Conservation (phyloP, 83 land plant genomes). For the Diphasiastrum complanatum region DNA sequence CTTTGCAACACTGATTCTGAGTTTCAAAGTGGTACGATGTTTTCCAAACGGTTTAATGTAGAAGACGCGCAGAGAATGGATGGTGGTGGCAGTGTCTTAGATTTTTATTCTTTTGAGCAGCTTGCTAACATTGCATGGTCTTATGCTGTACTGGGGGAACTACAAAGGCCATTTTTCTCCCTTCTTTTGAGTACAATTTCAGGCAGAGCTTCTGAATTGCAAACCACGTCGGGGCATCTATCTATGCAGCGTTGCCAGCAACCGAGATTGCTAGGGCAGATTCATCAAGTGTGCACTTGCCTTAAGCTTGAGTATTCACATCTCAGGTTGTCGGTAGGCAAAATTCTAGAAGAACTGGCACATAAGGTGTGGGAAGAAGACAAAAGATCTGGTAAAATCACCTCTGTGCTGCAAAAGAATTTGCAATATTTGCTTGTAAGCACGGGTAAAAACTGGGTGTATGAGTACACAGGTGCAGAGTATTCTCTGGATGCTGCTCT, state of each 20-base stretch:
- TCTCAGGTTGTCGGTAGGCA: constrained; percentile 38
- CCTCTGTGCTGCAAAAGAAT: constrained; percentile 86
- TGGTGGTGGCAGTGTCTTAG: constrained; percentile 4
- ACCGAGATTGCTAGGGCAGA: too few species aligned
- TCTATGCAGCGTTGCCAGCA: too few species aligned
- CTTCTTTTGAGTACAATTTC: constrained; percentile 50
- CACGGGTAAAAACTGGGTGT: constrained; percentile 71
- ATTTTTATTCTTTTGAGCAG: constrained; percentile 34
- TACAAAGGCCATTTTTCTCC: constrained; percentile 54
- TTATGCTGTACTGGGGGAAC: constrained; percentile 68
- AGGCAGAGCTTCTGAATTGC: constrained; percentile 28
- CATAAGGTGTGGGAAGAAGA: constrained; percentile 63
- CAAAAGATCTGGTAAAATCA: constrained; percentile 47
- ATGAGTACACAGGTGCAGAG: constrained; percentile 61
- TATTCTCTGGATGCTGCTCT: constrained; percentile 81
- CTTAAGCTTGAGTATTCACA: constrained; percentile 60
- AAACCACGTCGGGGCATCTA: constrained; percentile 18
- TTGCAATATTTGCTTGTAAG: constrained; percentile 70
- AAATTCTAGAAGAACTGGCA: constrained; percentile 47
- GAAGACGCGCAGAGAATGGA: background rate
- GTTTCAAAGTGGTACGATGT: background rate
- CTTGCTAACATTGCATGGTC: constrained; percentile 92
- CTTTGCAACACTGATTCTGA: too few species aligned
- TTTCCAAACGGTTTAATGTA: background rate
- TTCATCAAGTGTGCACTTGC: constrained; percentile 57